Conservation (phyloP, 805 yeast species). For the Dipodascus albidus region DNA sequence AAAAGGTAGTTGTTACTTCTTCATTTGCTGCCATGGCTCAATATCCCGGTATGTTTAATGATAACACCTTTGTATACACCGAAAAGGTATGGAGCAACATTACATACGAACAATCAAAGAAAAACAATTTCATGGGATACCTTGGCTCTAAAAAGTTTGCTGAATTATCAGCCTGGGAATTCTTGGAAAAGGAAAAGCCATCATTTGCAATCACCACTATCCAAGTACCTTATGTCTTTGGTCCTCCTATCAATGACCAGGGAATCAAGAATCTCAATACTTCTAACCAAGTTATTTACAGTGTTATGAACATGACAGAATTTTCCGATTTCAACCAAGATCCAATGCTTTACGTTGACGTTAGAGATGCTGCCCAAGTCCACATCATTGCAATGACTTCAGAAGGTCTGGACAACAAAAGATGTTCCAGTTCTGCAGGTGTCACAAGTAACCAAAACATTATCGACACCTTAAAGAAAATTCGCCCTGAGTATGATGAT, state of each 20-base stretch:
- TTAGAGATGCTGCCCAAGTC: not conserved
- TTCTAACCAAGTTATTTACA: constrained; percentile 24
- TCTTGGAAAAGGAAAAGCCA: too few species aligned
- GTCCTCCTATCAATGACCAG: not conserved
- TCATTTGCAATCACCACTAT: too few species aligned
- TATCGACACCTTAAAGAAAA: not conserved
- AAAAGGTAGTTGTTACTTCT: not conserved
- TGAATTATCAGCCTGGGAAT: too few species aligned
- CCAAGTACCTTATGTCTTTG: not conserved
- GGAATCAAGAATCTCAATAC: too few species aligned
- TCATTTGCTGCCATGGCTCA: not conserved
- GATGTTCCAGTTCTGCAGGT: not conserved
- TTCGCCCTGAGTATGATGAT: not conserved
- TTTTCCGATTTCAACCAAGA: not conserved
- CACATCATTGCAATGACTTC: not conserved
- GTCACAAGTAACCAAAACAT: not conserved
- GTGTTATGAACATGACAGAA: not conserved
- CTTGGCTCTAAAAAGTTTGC: not conserved
- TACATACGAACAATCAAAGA: too few species aligned
- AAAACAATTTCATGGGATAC: not conserved
- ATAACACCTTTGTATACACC: not conserved
- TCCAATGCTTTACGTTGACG: too few species aligned
- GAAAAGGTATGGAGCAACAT: too few species aligned
- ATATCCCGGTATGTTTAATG: too few species aligned
- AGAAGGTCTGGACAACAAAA: not conserved